Conservation (phyloP, 768 basidiomycete species). For the Atractiella rhizophila region DNA sequence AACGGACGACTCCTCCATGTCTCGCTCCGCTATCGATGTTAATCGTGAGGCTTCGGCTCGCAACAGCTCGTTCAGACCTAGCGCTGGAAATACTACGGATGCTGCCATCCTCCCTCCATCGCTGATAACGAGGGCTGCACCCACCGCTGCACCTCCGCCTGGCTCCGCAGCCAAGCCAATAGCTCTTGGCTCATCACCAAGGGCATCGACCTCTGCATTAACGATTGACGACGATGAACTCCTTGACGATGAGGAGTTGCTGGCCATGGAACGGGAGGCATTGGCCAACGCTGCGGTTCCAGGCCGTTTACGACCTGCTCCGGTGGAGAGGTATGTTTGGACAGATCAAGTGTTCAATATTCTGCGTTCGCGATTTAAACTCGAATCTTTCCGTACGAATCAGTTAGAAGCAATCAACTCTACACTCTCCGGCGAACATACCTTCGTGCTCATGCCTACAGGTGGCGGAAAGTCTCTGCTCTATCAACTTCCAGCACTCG, state of each 20-base stretch:
- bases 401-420: slow-evolving; percentile 68
- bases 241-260: neutral
- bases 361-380: slow-evolving; percentile 35
- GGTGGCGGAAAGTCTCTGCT: slow-evolving; percentile 21
- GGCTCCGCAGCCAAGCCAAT: no score
- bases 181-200: no score
- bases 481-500: slow-evolving; percentile 62
- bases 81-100: no score
- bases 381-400: slow-evolving; percentile 47
- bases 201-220: no score
- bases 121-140: no score
- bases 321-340: slow-evolving; percentile 9
- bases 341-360: slow-evolving; percentile 30
- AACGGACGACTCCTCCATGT: no score
- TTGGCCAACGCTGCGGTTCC: neutral
- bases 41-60: no score
- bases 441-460: slow-evolving; percentile 89
- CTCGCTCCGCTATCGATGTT: no score
- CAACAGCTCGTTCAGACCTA: no score
- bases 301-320: neutral
- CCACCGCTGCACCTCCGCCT: no score
- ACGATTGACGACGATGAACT: neutral
- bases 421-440: slow-evolving; percentile 53
- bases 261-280: neutral
- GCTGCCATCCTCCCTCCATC: no score